Evolutionary conservation across 2,329 filamentous ascomycete species (phyloP).

Genomic region (Aspergillus quadricinctus): DNA sequence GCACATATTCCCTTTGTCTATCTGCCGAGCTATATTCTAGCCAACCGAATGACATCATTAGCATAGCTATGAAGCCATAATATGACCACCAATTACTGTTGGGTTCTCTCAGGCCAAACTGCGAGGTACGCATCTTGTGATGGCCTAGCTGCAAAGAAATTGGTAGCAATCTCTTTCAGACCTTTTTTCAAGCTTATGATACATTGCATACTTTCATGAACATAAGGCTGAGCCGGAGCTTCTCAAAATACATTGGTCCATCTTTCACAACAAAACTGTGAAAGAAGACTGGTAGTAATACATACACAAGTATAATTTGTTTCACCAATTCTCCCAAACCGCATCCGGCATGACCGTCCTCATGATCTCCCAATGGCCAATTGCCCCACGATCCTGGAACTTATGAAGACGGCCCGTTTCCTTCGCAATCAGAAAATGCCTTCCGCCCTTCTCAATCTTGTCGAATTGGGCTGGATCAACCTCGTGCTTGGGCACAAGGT

Average conservation of each 20-base stretch:
- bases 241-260: neutral
- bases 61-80: constrained; percentile 1
- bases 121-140: neutral
- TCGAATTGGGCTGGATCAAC: constrained; percentile 46
- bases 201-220: neutral
- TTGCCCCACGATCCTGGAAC: constrained; percentile 71
- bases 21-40: neutral
- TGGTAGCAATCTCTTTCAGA: neutral
- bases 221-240: neutral
- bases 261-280: neutral
- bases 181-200: neutral
- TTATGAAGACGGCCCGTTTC: constrained; percentile 62
- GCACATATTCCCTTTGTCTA: neutral
- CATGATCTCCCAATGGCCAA: constrained; percentile 92
- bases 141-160: neutral
- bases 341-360: constrained; percentile 69
- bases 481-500: constrained; percentile 69
- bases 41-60: constrained; percentile 2
- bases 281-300: neutral
- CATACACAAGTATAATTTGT: neutral
- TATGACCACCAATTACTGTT: neutral
- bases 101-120: neutral
- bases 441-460: constrained; percentile 42
- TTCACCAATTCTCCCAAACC: constrained; percentile 84
- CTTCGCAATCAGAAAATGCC: constrained; percentile 39